Evolutionary conservation across 441 rosid genomes (phyloP), one percentile per base, ranked within the genome.

Genomic region (Rhodomyrtus psidioides): DNA sequence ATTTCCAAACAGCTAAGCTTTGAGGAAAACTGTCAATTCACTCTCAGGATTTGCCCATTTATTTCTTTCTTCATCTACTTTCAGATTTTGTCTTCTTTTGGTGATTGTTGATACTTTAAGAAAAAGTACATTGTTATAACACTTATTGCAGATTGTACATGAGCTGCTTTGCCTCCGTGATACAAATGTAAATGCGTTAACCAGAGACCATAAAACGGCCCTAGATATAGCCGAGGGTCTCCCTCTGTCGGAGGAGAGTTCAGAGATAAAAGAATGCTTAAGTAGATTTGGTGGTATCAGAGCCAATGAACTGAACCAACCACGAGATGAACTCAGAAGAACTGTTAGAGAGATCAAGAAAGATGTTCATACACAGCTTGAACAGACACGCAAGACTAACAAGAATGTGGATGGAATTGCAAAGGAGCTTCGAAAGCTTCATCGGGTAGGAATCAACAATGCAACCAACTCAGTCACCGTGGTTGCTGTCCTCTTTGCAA

Each of bases 381-480:
- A 95, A 88, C 98, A 96, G 89, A 91, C 98, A 83, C 92, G 96
- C 9, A 94, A 88, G 92, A 97, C 99, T 82, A 93, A 94, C 91
- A 93, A 86, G 88, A 96, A 97, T 74, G 97, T 96, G 5, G 91
- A 88, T 21, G 98, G 96, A 13, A 97, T 97, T 51, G 96, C 97
- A 74, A 90, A 95, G 85, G 98, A 96, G 88, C 92, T 95, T 44
- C 90, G 92, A 27, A 93, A 89, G 87, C 97, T 97, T 84, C 99
- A 94, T 88, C 90, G 95, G 83, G 95, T 91, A 62, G 98, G 99
- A 83, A 93, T 97, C 87, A 91, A 96, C 91, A 97, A 94, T n/a
- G 98, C 99, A 10, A 93, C 98, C 13, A 97, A 96, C 91, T 96
- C 98, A 1, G 95, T 96, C 58, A 97, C 99, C 0, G 96, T 97